Percentiles rank a stretch among this genome's conserved stretches.
These are phyloP conservation scores for Ophioceras dolichostomum DNA, from an alignment of 2,329 filamentous ascomycete genomes.

Conservation along the genomic window DNA sequence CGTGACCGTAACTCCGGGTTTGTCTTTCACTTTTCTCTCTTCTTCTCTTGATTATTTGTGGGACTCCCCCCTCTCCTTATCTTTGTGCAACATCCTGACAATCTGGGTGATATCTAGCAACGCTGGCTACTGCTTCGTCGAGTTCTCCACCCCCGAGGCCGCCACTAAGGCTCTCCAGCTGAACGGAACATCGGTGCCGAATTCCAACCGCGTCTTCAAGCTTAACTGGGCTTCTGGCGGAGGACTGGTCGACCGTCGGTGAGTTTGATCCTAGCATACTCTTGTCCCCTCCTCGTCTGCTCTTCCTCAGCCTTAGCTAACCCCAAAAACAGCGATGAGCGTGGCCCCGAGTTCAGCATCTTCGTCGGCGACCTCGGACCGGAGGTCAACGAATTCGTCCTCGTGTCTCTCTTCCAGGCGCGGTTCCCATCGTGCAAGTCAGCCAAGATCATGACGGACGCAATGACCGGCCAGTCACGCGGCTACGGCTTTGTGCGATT, in stretches of 20 bases:
- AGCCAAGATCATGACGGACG: conserved; percentile 99
- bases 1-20: conserved; percentile 94
- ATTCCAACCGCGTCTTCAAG: conserved; percentile 93
- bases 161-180: conserved; percentile 84
- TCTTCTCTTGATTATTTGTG: neutral
- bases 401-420: conserved; percentile 93
- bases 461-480: conserved; percentile 92
- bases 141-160: conserved; percentile 72
- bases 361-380: conserved; percentile 97
- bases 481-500: conserved; percentile 98
- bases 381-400: conserved; percentile 96
- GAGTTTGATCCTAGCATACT: conserved; percentile 19
- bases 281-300: conserved; percentile 7
- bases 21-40: conserved; percentile 1
- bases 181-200: conserved; percentile 82
- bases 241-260: conserved; percentile 87
- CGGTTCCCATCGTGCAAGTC: conserved; percentile 97
- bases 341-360: conserved; percentile 91
- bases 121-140: conserved; percentile 97
- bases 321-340: too few species aligned
- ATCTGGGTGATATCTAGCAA: conserved; percentile 51
- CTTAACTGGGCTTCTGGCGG: conserved; percentile 98
- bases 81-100: conserved; percentile 8
- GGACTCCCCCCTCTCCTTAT: neutral
- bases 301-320: conserved; percentile 23